Conservation (phyloP, 192 early-diverging fungal genomes). For the Linnemannia elongata region DNA sequence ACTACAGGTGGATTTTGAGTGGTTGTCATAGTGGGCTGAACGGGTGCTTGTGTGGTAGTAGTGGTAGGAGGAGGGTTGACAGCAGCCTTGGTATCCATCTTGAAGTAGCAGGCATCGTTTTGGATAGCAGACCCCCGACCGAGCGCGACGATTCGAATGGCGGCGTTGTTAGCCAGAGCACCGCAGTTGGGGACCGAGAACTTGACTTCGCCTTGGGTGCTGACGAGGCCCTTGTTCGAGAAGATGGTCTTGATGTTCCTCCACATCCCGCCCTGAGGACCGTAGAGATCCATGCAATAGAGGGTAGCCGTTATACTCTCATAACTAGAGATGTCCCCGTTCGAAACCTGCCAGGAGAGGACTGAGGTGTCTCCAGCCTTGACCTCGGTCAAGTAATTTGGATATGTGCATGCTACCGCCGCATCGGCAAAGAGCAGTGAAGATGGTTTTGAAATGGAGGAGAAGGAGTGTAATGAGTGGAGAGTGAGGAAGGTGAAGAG, state of each 20-base stretch:
- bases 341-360: slow-evolving; percentile 18
- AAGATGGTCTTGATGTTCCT: slow-evolving; percentile 28
- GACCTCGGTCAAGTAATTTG: slow-evolving; percentile 39
- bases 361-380: slow-evolving; percentile 23
- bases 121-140: neutral
- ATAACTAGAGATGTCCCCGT: slow-evolving; percentile 7
- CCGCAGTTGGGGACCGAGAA: slow-evolving; percentile 47
- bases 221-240: slow-evolving; percentile 8
- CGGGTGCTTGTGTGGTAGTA: slow-evolving; percentile 3
- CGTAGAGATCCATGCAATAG: slow-evolving; percentile 53
- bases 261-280: slow-evolving; percentile 40
- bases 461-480: slow-evolving; percentile 9
- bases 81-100: slow-evolving; percentile 15
- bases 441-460: neutral
- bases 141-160: slow-evolving; percentile 35
- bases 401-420: slow-evolving; percentile 32
- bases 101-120: slow-evolving; percentile 33
- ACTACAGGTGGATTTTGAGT: neutral
- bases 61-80: neutral
- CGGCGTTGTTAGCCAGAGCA: slow-evolving; percentile 18
- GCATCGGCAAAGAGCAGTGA: slow-evolving; percentile 14
- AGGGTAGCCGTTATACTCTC: slow-evolving; percentile 33
- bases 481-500: neutral
- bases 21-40: neutral
- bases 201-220: neutral